Conservation (phyloP, 2,329 filamentous ascomycete species). For the Penicillium brevicompactum region DNA sequence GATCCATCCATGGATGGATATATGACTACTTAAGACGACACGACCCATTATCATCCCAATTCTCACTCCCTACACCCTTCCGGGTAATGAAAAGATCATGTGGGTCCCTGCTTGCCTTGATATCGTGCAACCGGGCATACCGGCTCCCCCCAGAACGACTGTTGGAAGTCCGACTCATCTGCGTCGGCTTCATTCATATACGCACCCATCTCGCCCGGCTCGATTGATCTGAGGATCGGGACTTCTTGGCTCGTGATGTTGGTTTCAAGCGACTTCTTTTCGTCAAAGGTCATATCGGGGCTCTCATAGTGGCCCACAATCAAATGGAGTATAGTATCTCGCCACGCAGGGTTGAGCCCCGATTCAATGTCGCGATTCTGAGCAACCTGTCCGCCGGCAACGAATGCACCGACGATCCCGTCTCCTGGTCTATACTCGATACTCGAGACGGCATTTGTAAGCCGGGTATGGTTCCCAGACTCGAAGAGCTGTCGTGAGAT, state of each 20-base stretch:
- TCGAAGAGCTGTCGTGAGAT: neutral
- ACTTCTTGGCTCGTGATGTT: constrained; percentile 30
- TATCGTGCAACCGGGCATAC: constrained; percentile 16
- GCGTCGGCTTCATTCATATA: constrained; percentile 43
- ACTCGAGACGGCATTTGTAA: neutral
- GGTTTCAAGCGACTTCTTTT: constrained; percentile 37
- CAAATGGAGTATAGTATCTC: constrained; percentile 25
- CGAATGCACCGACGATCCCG: constrained; percentile 22
- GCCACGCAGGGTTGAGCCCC: constrained; percentile 4
- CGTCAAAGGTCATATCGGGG: neutral
- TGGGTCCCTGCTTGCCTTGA: constrained; percentile 24
- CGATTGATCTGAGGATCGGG: constrained; percentile 8
- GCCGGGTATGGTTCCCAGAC: neutral
- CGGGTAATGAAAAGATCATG: constrained; percentile 21
- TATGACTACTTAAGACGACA: too few relatives aligned
- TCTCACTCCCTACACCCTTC: constrained; percentile 30
- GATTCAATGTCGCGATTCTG: constrained; percentile 38
- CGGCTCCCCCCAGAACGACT: constrained; percentile 34
- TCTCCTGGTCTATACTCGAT: neutral
- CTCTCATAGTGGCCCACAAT: neutral
- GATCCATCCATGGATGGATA: too few relatives aligned
- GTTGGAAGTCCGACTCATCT: constrained; percentile 40
- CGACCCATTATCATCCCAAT: constrained; percentile 18
- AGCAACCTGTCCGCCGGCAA: constrained; percentile 35
- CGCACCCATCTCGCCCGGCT: constrained; percentile 21